Evolutionary conservation across 257 asterid genomes (phyloP).

Genomic region (Parsonsia alboflavescens): DNA sequence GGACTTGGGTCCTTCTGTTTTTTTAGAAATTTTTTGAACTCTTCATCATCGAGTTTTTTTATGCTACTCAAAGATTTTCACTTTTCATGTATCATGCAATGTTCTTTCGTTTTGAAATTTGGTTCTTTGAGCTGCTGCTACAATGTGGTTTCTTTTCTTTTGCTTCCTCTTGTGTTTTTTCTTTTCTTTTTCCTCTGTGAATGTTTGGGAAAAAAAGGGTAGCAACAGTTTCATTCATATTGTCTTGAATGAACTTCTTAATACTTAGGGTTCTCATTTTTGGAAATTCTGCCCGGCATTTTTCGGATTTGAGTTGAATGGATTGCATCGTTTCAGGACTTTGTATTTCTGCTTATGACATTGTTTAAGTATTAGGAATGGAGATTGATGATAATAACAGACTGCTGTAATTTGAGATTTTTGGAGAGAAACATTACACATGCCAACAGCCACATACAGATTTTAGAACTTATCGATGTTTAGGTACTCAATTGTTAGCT

Average conservation of each 20-base stretch:
- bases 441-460: not conserved
- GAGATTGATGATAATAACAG: not conserved
- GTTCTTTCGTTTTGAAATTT: not conserved
- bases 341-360: not conserved
- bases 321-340: not conserved
- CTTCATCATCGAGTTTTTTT: not conserved
- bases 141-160: not conserved
- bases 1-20: not conserved
- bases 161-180: too few species aligned
- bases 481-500: not conserved
- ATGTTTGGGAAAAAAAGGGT: not conserved
- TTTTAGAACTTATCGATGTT: not conserved
- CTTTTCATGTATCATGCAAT: too few species aligned
- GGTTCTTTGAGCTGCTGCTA: not conserved
- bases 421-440: not conserved
- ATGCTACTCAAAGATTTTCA: too few species aligned
- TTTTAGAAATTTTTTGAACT: not conserved
- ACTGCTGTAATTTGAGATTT: not conserved
- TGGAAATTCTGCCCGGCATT: not conserved
- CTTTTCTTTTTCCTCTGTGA: not conserved
- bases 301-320: not conserved
- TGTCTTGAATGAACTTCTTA: too few species aligned
- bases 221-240: not conserved
- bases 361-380: not conserved
- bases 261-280: not conserved